Evolutionary conservation across 805 yeast genomes (phyloP), one percentile per base, ranked within the genome.

Genomic region (Tetrapisispora arboricola): DNA sequence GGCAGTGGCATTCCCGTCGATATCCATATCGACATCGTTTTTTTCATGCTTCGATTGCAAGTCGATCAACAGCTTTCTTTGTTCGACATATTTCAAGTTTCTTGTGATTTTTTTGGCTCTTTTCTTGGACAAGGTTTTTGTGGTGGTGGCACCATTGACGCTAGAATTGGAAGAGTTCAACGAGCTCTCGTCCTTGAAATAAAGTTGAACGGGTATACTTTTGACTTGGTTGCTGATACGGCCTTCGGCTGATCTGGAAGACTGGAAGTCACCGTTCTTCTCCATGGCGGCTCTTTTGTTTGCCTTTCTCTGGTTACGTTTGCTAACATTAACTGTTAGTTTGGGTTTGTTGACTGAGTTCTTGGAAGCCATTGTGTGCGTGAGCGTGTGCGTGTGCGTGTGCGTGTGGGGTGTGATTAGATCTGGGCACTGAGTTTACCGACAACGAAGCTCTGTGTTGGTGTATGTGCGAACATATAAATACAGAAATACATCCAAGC

Each of bases 341-440:
- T 79, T 80, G 36, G 92, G 94, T 62, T 79, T 84, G 63, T 86
- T 87, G 49, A 85, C 70, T 33, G 86, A 75, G 68, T 84, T 85
- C 64, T 73, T 81, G 15, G 87, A 79, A 26, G 94, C 92, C 94
- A 84, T 84, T n/a, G 5, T 30, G 19, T 18, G n/a, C 27, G 29
- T 33, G 35, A 19, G 7, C 15, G 29, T 26, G 31, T 28, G 26
- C 11, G 26, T 24, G 26, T 24, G 26, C 11, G 26, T 24, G 26
- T 24, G 26, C 26, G 11, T 11, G n/a, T n/a, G n/a, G n/a, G n/a
- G n/a, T n/a, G n/a, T n/a, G n/a, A n/a, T n/a, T n/a, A n/a, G n/a
- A n/a, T n/a, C n/a, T n/a, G n/a, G n/a, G n/a, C n/a, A n/a, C n/a
- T n/a, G n/a, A n/a, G n/a, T n/a, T n/a, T n/a, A n/a, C n/a, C n/a